Percentiles rank a stretch among this genome's conserved stretches.
phyloP scores from a whole-genome alignment of 257 asterid genomes.

The Cinchona pubescens region DNA sequence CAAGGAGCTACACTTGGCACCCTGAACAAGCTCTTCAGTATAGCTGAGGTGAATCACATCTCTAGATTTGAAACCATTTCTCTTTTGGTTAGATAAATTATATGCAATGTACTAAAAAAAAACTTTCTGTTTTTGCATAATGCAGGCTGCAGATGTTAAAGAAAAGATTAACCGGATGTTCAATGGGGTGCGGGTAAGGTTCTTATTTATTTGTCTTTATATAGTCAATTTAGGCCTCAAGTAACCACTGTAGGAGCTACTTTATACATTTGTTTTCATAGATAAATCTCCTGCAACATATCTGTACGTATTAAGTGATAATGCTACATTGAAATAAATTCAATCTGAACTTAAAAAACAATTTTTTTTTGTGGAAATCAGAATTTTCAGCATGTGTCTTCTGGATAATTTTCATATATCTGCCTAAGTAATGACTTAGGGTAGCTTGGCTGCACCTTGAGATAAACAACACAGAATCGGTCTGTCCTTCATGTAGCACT shows the following conservation, averaged over 20 bases:
- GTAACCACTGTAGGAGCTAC: background rate
- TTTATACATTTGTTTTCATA: too few species aligned
- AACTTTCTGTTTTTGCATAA: slow-evolving; percentile 26
- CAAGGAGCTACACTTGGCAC: too few species aligned
- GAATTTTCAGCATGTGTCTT: background rate
- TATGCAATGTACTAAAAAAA: slow-evolving; percentile 11
- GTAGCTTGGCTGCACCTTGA: slow-evolving; percentile 30
- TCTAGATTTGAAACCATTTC: too few species aligned
- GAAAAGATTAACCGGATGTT: slow-evolving; percentile 83
- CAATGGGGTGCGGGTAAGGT: slow-evolving; percentile 76
- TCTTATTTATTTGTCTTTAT: background rate
- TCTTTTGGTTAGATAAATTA: slow-evolving; percentile 5
- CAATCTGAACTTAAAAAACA: too few species aligned
- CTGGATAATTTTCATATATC: background rate
- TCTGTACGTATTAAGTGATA: background rate
- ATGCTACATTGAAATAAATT: too few species aligned
- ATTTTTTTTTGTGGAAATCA: too few species aligned
- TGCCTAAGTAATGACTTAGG: background rate
- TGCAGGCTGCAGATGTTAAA: slow-evolving; percentile 79
- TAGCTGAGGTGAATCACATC: slow-evolving; percentile 96
- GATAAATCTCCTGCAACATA: background rate
- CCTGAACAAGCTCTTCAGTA: slow-evolving; percentile 52
- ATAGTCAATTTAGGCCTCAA: background rate
- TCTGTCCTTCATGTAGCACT: slow-evolving; percentile 96
- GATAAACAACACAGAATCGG: slow-evolving; percentile 95